Conservation (phyloP, 2,329 filamentous ascomycete species). For the Hypoxylon sp. region DNA sequence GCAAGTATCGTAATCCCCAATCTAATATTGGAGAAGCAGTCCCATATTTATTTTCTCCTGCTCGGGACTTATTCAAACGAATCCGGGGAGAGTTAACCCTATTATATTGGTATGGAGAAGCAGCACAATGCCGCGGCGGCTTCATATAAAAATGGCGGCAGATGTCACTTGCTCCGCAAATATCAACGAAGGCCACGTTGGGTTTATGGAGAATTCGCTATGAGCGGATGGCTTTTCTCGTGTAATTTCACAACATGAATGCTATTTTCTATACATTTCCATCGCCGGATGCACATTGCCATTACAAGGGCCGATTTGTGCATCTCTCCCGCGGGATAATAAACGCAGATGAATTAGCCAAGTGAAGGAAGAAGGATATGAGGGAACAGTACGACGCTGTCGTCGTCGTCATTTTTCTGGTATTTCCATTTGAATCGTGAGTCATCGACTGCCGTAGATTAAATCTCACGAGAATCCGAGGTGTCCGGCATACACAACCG, state of each 20-base stretch:
- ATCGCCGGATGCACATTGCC: slow-evolving; percentile 23
- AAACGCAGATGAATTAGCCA: slow-evolving; percentile 16
- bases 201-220: slow-evolving; percentile 26
- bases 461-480: slow-evolving; percentile 10
- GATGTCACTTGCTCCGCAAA: slow-evolving; percentile 3
- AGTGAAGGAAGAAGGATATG: slow-evolving; percentile 14
- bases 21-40: slow-evolving; percentile 35
- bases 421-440: slow-evolving; percentile 19
- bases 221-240: slow-evolving; percentile 3
- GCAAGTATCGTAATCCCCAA: slow-evolving; percentile 26
- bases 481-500: slow-evolving; percentile 5
- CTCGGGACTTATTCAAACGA: slow-evolving; percentile 35
- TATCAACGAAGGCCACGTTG: slow-evolving; percentile 27
- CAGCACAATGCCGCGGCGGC: slow-evolving; percentile 14
- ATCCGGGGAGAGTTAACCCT: slow-evolving; percentile 31
- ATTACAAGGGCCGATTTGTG: slow-evolving; percentile 24
- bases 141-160: slow-evolving; percentile 22
- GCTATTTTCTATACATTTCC: slow-evolving; percentile 8
- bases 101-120: slow-evolving; percentile 23
- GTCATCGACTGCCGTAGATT: slow-evolving; percentile 3
- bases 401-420: slow-evolving; percentile 16
- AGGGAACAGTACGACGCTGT: slow-evolving; percentile 14
- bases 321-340: slow-evolving; percentile 20
- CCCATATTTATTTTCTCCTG: slow-evolving; percentile 7
- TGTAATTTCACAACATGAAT: slow-evolving; percentile 6